A percentile compares a stretch with the other conserved stretches of the same genome.
Conservation (phyloP, 257 asterid species). For the Solanum rostratum region DNA sequence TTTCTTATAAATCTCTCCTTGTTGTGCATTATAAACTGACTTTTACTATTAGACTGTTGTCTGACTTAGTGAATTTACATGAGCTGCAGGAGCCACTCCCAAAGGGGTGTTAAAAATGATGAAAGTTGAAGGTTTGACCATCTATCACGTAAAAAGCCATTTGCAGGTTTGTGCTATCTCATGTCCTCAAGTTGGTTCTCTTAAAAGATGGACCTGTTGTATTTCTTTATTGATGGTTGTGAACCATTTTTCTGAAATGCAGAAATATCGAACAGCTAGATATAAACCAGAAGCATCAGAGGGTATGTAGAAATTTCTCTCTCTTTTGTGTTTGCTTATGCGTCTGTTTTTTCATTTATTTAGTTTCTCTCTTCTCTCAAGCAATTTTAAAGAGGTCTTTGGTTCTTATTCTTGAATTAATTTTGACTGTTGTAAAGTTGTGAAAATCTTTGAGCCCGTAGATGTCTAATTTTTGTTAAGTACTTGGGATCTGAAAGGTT, state of each 20-base stretch:
- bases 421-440: background rate
- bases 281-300: constrained; percentile 71
- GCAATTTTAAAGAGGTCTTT: background rate
- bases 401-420: background rate
- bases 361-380: background rate
- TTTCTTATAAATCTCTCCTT: background rate
- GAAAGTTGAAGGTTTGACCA: constrained; percentile 75
- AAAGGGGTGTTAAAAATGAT: constrained; percentile 77
- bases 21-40: background rate
- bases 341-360: background rate
- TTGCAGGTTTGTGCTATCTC: constrained; percentile 42
- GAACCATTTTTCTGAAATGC: constrained; percentile 21
- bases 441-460: background rate
- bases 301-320: constrained; percentile 29
- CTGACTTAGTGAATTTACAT: background rate
- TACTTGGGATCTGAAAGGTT: background rate
- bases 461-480: background rate
- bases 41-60: background rate
- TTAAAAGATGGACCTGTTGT: constrained; percentile 4
- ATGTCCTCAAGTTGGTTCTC: background rate
- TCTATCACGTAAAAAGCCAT: constrained; percentile 91
- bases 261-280: constrained; percentile 94
- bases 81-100: constrained; percentile 74
- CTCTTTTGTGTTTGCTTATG: background rate
- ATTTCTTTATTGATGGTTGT: constrained; percentile 1